These are phyloP conservation scores for Malus hybrid DNA, from an alignment of 331 rosid genomes.

Conservation along the genomic window DNA sequence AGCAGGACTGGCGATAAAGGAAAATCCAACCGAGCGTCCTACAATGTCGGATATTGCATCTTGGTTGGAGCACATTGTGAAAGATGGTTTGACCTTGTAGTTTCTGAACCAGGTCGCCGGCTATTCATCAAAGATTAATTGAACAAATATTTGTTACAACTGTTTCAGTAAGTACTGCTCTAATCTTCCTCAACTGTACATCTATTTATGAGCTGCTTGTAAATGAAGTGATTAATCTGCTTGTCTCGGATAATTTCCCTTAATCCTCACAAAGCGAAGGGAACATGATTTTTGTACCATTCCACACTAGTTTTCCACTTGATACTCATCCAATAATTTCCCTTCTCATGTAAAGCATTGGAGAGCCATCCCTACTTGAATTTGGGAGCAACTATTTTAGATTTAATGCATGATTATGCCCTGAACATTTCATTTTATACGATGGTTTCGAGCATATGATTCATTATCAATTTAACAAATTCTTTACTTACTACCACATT, in stretches of 20 bases:
- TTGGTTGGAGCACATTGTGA: constrained; percentile 79
- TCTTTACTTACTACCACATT: neutral
- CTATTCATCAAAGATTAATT: constrained; percentile 1
- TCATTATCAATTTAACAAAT: constrained; percentile 13
- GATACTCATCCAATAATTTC: constrained; percentile 5
- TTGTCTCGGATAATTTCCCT: constrained; percentile 12
- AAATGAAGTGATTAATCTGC: constrained; percentile 22
- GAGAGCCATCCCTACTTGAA: neutral
- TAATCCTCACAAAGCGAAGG: constrained; percentile 33
- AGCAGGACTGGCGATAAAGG: constrained; percentile 60
- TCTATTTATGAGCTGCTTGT: constrained; percentile 37
- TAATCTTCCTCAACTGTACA: constrained; percentile 35
- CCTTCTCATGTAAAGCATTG: constrained; percentile 3
- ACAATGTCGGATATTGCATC: constrained; percentile 58
- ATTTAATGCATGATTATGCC: neutral
- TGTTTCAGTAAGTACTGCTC: constrained; percentile 19
- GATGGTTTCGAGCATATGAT: neutral
- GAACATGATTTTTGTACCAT: constrained; percentile 29
- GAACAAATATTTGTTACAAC: constrained; percentile 1
- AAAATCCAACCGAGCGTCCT: constrained; percentile 59
- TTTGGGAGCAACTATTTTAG: neutral
- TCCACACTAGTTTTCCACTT: constrained; percentile 5
- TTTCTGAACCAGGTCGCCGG: neutral
- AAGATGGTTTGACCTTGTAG: constrained; percentile 65
- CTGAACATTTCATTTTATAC: neutral